Percentiles rank a stretch among this genome's conserved stretches.
Conservation (phyloP, 148 eudicot species). For the Chenopodium quinoa region DNA sequence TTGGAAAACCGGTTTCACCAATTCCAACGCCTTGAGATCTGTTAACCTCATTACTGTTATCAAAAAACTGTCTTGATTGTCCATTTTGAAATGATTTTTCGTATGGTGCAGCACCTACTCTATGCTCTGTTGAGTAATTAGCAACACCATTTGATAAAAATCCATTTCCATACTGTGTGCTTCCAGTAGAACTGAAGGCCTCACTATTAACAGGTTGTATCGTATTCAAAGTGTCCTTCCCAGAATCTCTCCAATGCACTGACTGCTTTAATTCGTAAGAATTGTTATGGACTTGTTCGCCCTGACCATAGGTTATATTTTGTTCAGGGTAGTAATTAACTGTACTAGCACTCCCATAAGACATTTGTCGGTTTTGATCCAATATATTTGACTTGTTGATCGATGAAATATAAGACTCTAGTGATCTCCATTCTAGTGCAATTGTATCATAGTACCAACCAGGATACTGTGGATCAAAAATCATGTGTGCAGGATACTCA, state of each 20-base stretch:
- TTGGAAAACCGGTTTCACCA: conserved; percentile 32
- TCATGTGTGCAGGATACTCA: conserved; percentile 65
- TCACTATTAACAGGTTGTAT: conserved; percentile 37
- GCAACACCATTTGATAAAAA: conserved; percentile 18
- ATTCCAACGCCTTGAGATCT: conserved; percentile 34
- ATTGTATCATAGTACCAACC: conserved; percentile 78
- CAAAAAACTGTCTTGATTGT: conserved; percentile 32
- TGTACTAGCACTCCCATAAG: conserved; percentile 34
- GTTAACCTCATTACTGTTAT: conserved; percentile 27
- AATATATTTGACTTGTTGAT: conserved; percentile 36
- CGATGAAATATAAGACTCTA: conserved; percentile 54
- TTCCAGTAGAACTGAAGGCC: conserved; percentile 24
- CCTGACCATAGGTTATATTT: conserved; percentile 24
- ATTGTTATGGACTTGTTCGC: conserved; percentile 31
- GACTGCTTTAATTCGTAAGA: conserved; percentile 32
- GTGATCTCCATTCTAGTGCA: conserved; percentile 58
- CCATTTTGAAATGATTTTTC: conserved; percentile 30
- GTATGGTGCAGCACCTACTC: conserved; percentile 7
- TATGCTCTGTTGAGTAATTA: not conserved
- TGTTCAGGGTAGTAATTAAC: conserved; percentile 30
- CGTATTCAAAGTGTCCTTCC: conserved; percentile 30
- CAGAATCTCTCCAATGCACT: conserved; percentile 32
- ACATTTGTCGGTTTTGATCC: conserved; percentile 37
- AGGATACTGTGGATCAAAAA: conserved; percentile 83
- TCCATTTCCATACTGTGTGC: conserved; percentile 28